Evolutionary conservation across 495 filamentous ascomycete species (phyloP), one percentile per base, ranked within the genome.

Genomic region (Trichoderma virens): DNA sequence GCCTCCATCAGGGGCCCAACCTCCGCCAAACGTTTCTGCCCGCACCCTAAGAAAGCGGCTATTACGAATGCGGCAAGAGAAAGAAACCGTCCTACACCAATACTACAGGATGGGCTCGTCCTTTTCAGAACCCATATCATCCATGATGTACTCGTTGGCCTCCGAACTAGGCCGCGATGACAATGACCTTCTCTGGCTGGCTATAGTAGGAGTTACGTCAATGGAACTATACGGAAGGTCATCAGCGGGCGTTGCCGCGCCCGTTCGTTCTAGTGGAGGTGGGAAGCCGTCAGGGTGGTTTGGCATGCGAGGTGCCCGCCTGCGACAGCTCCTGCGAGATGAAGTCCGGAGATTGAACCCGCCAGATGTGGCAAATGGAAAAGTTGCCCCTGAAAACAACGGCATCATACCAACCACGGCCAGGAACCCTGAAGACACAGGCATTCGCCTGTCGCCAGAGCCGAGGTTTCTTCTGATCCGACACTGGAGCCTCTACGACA

Each of bases 401-500:
- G 90, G 89, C 31, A 82, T 92, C 38, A 96, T 98, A 65, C 92
- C 90, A 35, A 96, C 92, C 0, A 90, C 91, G 16, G 94, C 92
- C 2, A 80, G 88, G 64, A 92, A 88, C 65, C 91, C 95, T 18
- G 92, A 91, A 59, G 94, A 98, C 73, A 96, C 85, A 25, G 88
- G 91, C 56, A 98, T 98, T 68, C 89, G 92, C 20, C 75, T 98
- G 32, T 96, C 92, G 0, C 94, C 95, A 0, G 94, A 98, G 74
- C 96, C 93, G 38, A 90, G 88, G 62, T 97, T 98, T 68, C 84
- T 98, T 30, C 84, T 98, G 1, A 90, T 98, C 62, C 82, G 94
- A 28, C 94, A 98, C 70, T 98, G 94, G 94, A 94, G 91, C 61
- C 80, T 98, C 4, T 97, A 98, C 73, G 94, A 98, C 67, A 96